Evolutionary conservation across 1,284 basidiomycete genomes (phyloP).

Genomic region (Malassezia japonica): DNA sequence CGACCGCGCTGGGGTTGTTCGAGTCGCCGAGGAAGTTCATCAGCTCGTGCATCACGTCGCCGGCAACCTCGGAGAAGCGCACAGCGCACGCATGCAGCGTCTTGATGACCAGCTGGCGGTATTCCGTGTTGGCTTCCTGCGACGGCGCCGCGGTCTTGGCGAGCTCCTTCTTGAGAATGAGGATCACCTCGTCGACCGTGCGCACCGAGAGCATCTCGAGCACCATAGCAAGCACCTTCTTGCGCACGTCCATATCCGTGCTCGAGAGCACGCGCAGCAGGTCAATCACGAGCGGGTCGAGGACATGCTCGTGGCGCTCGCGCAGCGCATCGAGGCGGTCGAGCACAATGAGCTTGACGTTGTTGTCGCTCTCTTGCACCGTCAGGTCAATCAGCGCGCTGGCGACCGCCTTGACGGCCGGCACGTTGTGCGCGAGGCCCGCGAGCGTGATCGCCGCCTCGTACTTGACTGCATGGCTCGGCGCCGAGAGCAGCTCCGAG

Average conservation of each 20-base stretch:
- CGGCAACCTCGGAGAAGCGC: slow-evolving; percentile 95
- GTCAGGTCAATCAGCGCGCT: slow-evolving; percentile 80
- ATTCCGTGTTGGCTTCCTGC: slow-evolving; percentile 58
- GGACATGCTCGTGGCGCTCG: slow-evolving; percentile 76
- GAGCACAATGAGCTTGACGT: slow-evolving; percentile 95
- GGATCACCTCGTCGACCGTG: slow-evolving; percentile 94
- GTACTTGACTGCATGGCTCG: slow-evolving; percentile 92
- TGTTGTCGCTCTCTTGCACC: slow-evolving; percentile 94
- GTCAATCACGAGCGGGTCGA: slow-evolving; percentile 91
- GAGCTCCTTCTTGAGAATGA: slow-evolving; percentile 97
- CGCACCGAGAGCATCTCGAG: slow-evolving; percentile 87
- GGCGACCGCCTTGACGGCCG: slow-evolving; percentile 90
- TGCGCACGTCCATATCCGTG: slow-evolving; percentile 90
- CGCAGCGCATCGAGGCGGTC: slow-evolving; percentile 79
- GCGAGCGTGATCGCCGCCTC: slow-evolving; percentile 94
- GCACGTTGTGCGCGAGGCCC: slow-evolving; percentile 85
- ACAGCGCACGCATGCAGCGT: slow-evolving; percentile 94
- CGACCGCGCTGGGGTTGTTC: slow-evolving; percentile 85
- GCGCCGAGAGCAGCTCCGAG: slow-evolving; percentile 82
- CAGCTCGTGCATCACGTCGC: slow-evolving; percentile 87
- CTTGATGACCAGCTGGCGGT: slow-evolving; percentile 91
- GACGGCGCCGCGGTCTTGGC: slow-evolving; percentile 68
- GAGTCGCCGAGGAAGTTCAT: slow-evolving; percentile 98
- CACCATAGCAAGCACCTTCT: slow-evolving; percentile 81
- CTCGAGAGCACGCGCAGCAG: slow-evolving; percentile 82